Base-by-base conservation (phyloP, 768 basidiomycete genomes). In the Mrakia hoshinonis region DNA sequence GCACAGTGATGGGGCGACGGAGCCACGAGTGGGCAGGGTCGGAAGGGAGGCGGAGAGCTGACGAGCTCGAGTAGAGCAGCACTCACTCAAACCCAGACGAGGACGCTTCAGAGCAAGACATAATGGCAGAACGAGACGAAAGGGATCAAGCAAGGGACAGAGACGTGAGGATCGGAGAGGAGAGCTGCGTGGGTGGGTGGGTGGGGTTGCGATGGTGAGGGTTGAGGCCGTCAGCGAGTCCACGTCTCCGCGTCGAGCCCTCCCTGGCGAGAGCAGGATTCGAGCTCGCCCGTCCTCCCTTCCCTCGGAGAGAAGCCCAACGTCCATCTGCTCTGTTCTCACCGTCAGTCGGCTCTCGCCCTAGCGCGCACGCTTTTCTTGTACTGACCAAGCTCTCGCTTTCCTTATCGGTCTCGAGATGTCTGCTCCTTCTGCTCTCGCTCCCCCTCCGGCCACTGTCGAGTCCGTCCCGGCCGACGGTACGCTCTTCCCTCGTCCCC, bases 51-150 rank as follows among this genome's bases (percentile, higher is more conserved):
- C 3, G 61, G 38, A 13, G 38, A 47, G 61, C 36, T 22, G 61
- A 12, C 39, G 61, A 47, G 39, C n/a, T 22, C n/a, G 61, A 31
- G n/a, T 22, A 29, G 26, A 22, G 18, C 12, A 11, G 34, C 22
- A 54, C 69, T 63, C 13, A 70, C 69, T 70, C 69, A 29, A 70
- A 70, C 2, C 68, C 68, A 24, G 54, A 31, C 24, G 68, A 61
- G 39, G 68, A 69, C 24, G 67, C 39, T 38, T 61, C 58, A 20
- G 58, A 61, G n/a, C n/a, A n/a, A 9, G 58, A 18, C 20, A 31
- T 31, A 29, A 61, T 61, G 36, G 4, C 9, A n/a, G 36, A 36
- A 61, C 22, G 22, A 15, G 58, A 9, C 7, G 29, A 31, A 20
- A 15, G 29, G 34, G n/a, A 29, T 18, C 2, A 20, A 11, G 36